These are phyloP conservation scores for Coemansia sp. DNA, from an alignment of 192 early-diverging fungal genomes.

Conservation along the genomic window DNA sequence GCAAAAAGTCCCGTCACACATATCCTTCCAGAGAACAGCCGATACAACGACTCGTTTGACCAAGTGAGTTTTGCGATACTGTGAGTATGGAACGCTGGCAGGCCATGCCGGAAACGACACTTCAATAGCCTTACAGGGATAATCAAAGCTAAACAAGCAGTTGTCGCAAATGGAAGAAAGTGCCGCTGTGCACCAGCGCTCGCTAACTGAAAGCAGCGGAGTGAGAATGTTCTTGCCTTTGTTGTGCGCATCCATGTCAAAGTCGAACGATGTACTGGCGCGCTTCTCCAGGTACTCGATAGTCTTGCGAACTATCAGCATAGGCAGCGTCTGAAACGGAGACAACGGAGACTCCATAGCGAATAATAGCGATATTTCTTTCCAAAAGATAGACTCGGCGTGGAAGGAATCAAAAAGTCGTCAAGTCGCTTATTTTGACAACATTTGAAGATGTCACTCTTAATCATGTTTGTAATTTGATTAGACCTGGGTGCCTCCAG, in stretches of 20 bases:
- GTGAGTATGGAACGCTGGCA: conserved; percentile 1
- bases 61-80: conserved; percentile 4
- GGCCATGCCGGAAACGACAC: conserved; percentile 1
- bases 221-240: background rate
- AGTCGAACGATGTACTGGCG: background rate
- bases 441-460: too few species aligned
- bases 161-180: conserved; percentile 6
- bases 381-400: too few species aligned
- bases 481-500: background rate
- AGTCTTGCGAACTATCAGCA: background rate
- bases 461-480: too few species aligned
- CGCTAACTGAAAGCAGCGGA: conserved; percentile 5
- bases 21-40: conserved; percentile 1
- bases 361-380: background rate
- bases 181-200: conserved; percentile 1
- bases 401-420: too few species aligned
- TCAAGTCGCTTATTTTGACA: background rate
- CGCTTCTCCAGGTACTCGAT: background rate
- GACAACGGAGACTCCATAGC: background rate
- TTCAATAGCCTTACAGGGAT: background rate
- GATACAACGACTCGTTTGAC: background rate
- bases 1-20: conserved; percentile 3
- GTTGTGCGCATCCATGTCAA: background rate
- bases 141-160: conserved; percentile 5
- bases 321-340: background rate